A percentile compares a stretch with the other conserved stretches of the same genome.
These are phyloP conservation scores for Aspergillus candidus DNA, from an alignment of 2,329 filamentous ascomycete genomes.

Conservation along the genomic window DNA sequence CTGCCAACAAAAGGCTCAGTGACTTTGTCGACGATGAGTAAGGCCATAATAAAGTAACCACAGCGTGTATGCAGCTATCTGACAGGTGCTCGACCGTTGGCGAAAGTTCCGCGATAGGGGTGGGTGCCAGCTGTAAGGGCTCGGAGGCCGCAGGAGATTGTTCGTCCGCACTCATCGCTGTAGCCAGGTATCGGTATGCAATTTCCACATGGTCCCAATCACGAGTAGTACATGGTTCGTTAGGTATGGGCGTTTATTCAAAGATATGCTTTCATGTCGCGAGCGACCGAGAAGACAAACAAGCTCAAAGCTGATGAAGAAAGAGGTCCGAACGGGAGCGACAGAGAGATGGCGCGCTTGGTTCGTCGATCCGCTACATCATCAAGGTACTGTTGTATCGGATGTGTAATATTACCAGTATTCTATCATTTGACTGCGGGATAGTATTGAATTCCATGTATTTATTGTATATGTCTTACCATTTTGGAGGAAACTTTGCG, in stretches of 20 bases:
- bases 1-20: slow-evolving; percentile 73
- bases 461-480: neutral
- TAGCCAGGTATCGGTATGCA: slow-evolving; percentile 10
- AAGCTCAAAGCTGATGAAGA: too few relatives aligned
- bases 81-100: slow-evolving; percentile 26
- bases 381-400: neutral
- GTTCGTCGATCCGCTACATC: neutral
- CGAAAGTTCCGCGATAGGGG: slow-evolving; percentile 39
- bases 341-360: too few relatives aligned
- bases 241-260: neutral
- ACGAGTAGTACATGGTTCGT: slow-evolving; percentile 6
- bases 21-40: slow-evolving; percentile 72
- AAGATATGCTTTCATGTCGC: too few relatives aligned
- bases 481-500: neutral
- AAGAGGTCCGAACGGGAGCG: too few relatives aligned
- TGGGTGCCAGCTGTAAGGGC: slow-evolving; percentile 18
- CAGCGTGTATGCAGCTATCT: slow-evolving; percentile 52
- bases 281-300: too few relatives aligned
- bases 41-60: slow-evolving; percentile 84
- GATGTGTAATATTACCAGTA: neutral
- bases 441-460: slow-evolving; percentile 1
- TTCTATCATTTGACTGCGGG: neutral
- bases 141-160: slow-evolving; percentile 17
- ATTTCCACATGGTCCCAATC: slow-evolving; percentile 9
- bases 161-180: slow-evolving; percentile 26